Evolutionary conservation across 2,329 filamentous ascomycete species (phyloP).

Genomic region (Apiospora koreana): DNA sequence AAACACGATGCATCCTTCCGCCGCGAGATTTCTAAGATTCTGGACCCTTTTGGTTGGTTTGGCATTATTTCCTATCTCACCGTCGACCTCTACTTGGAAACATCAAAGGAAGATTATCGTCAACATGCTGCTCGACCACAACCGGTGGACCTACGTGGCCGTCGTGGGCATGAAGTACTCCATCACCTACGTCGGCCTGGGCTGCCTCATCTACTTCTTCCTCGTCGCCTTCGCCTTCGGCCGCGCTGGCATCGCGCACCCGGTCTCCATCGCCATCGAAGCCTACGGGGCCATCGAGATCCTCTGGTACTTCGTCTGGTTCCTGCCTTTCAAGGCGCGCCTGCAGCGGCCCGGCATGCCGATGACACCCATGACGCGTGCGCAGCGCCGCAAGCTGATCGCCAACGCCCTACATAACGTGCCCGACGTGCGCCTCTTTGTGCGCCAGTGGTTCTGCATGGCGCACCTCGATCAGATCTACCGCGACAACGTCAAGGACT

Average conservation of each 20-base stretch:
- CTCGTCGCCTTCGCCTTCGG: slow-evolving; percentile 21
- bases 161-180: slow-evolving; percentile 1
- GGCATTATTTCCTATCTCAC: background rate
- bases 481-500: slow-evolving; percentile 23
- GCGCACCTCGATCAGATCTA: slow-evolving; percentile 21
- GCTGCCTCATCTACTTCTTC: slow-evolving; percentile 24
- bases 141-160: background rate
- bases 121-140: slow-evolving; percentile 16
- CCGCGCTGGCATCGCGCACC: slow-evolving; percentile 23
- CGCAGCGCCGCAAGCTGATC: slow-evolving; percentile 17
- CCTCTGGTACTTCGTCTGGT: slow-evolving; percentile 22
- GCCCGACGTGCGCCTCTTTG: slow-evolving; percentile 18
- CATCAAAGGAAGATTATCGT: background rate
- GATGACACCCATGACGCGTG: slow-evolving; percentile 12
- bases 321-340: slow-evolving; percentile 19
- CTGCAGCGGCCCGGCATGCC: slow-evolving; percentile 17
- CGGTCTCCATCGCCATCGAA: slow-evolving; percentile 25
- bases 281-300: slow-evolving; percentile 21
- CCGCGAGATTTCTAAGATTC: background rate
- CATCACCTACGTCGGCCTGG: slow-evolving; percentile 11
- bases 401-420: slow-evolving; percentile 11
- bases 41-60: background rate
- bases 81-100: background rate
- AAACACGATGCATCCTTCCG: background rate
- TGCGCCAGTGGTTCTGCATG: slow-evolving; percentile 20